Conservation (phyloP, 148 eudicot species). For the Selenicereus undatus region DNA sequence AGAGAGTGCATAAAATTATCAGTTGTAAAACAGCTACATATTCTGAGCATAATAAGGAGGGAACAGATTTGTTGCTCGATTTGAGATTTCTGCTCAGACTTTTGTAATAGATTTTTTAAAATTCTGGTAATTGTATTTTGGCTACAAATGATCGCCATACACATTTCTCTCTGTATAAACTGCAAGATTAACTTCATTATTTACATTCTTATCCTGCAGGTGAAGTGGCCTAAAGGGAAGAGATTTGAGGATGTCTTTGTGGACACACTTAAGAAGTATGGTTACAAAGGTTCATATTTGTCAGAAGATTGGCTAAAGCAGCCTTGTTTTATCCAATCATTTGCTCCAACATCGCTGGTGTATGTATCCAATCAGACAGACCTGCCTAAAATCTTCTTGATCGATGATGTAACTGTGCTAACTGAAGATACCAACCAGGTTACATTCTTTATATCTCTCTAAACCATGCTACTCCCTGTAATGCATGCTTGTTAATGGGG, state of each 20-base stretch:
- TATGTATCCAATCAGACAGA: constrained; percentile 73
- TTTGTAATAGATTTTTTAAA: background rate
- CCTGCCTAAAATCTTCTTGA: constrained; percentile 82
- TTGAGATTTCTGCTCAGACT: background rate
- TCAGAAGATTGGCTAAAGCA: constrained; percentile 83
- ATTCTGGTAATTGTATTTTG: background rate
- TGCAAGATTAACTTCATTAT: background rate
- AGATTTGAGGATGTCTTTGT: constrained; percentile 81
- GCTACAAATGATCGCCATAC: background rate
- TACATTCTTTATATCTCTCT: constrained; percentile 2
- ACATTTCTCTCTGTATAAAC: background rate
- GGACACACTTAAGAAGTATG: constrained; percentile 73
- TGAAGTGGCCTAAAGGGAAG: constrained; percentile 85
- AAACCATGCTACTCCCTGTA: background rate
- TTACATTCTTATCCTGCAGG: constrained; percentile 37
- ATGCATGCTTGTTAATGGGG: too few species aligned
- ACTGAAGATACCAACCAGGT: constrained; percentile 99
- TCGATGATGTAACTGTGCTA: constrained; percentile 54
- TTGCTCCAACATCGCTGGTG: constrained; percentile 86
- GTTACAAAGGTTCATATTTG: constrained; percentile 79
- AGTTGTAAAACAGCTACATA: background rate
- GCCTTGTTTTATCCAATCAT: constrained; percentile 93
- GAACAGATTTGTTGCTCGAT: background rate
- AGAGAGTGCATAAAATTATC: too few species aligned
- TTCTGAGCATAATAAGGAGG: too few species aligned